phyloP scores from a whole-genome alignment of 768 basidiomycete genomes.

The Mycena olivaceomarginata region DNA sequence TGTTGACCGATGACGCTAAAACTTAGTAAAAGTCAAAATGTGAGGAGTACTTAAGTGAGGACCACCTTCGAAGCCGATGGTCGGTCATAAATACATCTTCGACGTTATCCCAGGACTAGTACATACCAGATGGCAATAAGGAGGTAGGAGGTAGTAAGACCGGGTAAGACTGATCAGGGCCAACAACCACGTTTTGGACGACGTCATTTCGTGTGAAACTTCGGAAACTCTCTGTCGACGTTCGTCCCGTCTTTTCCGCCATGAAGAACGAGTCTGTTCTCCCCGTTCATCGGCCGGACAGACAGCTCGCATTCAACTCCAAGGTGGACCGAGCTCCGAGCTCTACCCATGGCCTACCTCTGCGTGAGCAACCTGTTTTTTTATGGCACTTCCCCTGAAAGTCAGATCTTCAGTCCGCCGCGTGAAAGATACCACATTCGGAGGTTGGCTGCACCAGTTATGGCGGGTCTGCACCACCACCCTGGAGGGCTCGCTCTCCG shows the following conservation, averaged over 20 bases:
- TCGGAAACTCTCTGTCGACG: not conserved
- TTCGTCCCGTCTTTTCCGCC: not conserved
- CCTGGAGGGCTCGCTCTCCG: constrained; percentile 43
- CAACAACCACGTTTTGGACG: not conserved
- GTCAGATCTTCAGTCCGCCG: constrained; percentile 19
- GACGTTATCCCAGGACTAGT: too few relatives aligned
- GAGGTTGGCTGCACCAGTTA: not conserved
- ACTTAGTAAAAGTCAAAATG: too few relatives aligned
- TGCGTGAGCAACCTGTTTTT: constrained; percentile 19
- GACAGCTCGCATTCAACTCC: constrained; percentile 42
- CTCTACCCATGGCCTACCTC: constrained; percentile 22
- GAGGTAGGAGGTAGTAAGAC: too few relatives aligned
- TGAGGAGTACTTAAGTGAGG: too few relatives aligned
- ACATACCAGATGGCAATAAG: too few relatives aligned
- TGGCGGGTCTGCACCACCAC: constrained; percentile 46
- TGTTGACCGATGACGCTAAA: too few relatives aligned
- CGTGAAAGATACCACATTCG: constrained; percentile 28
- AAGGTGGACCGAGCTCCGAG: constrained; percentile 33
- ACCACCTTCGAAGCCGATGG: too few relatives aligned
- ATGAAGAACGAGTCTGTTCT: constrained; percentile 35
- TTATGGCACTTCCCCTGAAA: not conserved
- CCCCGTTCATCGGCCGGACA: constrained; percentile 37
- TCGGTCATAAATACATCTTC: too few relatives aligned
- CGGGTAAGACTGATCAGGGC: too few relatives aligned
- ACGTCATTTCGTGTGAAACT: not conserved